Base-by-base conservation (phyloP, 352 stramenopile genomes). In the Globisporangium solare region DNA sequence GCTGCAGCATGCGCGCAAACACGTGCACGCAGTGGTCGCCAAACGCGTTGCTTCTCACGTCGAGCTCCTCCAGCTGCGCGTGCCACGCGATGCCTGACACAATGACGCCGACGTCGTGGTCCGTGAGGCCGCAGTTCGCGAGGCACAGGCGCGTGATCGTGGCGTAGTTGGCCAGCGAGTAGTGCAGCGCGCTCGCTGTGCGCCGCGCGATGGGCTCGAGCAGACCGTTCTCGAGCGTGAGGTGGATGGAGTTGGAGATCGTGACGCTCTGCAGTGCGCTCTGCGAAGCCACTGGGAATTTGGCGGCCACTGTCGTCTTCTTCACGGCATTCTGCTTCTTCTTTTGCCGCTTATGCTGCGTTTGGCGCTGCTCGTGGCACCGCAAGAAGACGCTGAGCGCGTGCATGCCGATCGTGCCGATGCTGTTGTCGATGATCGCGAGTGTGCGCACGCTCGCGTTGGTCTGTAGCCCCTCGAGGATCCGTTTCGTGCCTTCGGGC, bases 1-100 rank as follows among this genome's bases (percentile, higher is more conserved):
- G 5, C 62, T 52, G 39, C 68, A 79, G 46, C 63, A 83, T 68
- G 1, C 48, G 66, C 3, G 21, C 51, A 14, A 79, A 61, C 22
- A 77, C 49, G 31, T 67, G 49, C 41, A 63, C 54, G 18, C 53
- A 71, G 11, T 52, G 63, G 41, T 83, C 60, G 5, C 63, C 56
- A 27, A 79, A 64, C 6, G 10, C 49, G 41, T 83, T 83, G 47
- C 63, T 60, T 35, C 63, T 61, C 20, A 83, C 56, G 45, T 74
- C 56, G n/a, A 83, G 60, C 40, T 43, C 48, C 41, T 79, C 45
- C 2, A 78, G 51, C 24, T 63, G 64, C 18, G 70, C 61, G 37
- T 58, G 62, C 73, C 70, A 76, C 10, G 70, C 68, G 31, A 78
- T 68, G 3, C 70, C 73, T 4, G 68, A 73, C 13, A 77, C 66